Evolutionary conservation across 106 monocot genomes (phyloP).

Genomic region (Cymbidium sinense): DNA sequence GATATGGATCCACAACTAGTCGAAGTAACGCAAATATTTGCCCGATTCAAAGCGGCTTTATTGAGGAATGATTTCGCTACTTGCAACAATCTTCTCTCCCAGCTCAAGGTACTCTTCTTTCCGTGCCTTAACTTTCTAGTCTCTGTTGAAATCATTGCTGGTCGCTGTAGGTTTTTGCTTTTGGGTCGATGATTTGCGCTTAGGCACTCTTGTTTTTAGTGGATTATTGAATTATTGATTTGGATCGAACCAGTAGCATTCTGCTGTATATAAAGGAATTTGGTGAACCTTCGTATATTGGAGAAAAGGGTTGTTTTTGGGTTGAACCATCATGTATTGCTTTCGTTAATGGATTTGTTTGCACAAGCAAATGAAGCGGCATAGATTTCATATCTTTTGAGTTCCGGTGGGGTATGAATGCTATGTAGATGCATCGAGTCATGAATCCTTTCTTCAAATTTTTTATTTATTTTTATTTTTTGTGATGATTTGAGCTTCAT

Average conservation of each 20-base stretch:
- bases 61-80: constrained; percentile 52
- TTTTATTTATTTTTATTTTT: too few species aligned
- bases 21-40: constrained; percentile 66
- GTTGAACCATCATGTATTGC: not conserved
- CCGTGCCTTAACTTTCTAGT: not conserved
- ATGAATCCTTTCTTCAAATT: not conserved
- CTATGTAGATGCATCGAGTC: not conserved
- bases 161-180: not conserved
- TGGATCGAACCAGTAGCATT: not conserved
- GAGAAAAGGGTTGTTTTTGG: not conserved
- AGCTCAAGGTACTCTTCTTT: constrained; percentile 58
- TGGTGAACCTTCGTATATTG: not conserved
- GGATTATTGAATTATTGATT: not conserved
- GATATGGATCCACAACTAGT: constrained; percentile 67
- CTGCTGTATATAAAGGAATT: not conserved
- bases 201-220: not conserved
- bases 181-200: not conserved
- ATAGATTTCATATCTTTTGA: not conserved
- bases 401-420: not conserved
- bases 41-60: constrained; percentile 64
- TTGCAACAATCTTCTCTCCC: constrained; percentile 59
- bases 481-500: not conserved
- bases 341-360: not conserved
- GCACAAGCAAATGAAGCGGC: not conserved
- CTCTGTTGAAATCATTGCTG: not conserved